Evolutionary conservation across 2,329 filamentous ascomycete species (phyloP), one percentile per base, ranked within the genome.

Genomic region (Cladophialophora exuberans): DNA sequence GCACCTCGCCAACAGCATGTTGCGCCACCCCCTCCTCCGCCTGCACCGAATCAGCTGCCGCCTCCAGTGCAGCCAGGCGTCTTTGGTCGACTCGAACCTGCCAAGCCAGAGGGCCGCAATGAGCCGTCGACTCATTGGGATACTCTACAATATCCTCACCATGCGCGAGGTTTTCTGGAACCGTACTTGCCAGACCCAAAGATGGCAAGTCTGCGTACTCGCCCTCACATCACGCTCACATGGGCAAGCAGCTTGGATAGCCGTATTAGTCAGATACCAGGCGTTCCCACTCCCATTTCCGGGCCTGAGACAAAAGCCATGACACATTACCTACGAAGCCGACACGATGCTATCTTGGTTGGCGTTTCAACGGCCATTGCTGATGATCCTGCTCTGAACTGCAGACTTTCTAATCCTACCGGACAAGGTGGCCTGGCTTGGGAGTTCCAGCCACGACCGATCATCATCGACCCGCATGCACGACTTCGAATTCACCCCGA

Each of bases 171-270:
- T 4, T 80, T 79, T 46, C 70, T 84, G 36, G 70, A 75, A 28
- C 72, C 76, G 10, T 84, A 83, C 67, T 70, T 84, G 15, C 78
- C 79, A n/a, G 55, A 59, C 26, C 62, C 66, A 28, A 67, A 68
- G 36, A 56, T 64, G 50, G 55, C 51, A 36, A 53, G 62, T n/a
- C 66, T 57, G 36, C 66, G 69, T 33, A 62, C 66, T 33, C 67
- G 77, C 20, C 80, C 80, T 5, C 79, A 80, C 68, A 81, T 90
- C 45, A 97, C 92, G 2, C 79, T 97, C 35, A 97, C 93, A 10
- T 97, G 92, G 72, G 93, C 94, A 18, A 88, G 87, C 5, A 97
- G 92, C 3, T 86, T 99, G 63, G 93, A 97, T 74, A 87, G 88
- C 35, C 83, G 85, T 50, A 80, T 95, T 46, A 83, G 91, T 1